Conservation (phyloP, 1,284 basidiomycete genomes). For the Ustilago esculenta region DNA sequence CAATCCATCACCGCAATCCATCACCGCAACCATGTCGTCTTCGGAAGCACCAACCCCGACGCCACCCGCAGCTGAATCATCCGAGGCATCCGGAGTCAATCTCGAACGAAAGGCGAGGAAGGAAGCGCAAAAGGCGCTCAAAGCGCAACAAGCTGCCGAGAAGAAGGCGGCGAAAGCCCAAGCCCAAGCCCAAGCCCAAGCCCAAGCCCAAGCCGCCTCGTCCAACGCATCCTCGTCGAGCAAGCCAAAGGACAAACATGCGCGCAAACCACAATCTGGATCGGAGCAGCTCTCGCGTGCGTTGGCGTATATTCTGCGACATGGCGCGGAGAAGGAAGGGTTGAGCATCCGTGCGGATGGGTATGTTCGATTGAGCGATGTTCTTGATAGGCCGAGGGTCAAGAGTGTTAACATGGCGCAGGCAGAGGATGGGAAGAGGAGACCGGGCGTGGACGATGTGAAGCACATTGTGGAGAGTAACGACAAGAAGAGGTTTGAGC, state of each 20-base stretch:
- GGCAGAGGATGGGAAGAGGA: conserved; percentile 9
- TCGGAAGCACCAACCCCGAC: not conserved
- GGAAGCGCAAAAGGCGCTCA: conserved; percentile 44
- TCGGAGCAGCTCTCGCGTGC: conserved; percentile 75
- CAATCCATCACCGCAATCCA: too few species aligned
- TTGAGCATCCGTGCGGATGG: conserved; percentile 81
- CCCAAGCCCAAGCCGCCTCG: conserved; percentile 1
- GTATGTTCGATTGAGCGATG: conserved; percentile 76
- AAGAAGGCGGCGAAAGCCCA: conserved; percentile 17
- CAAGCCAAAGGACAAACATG: not conserved
- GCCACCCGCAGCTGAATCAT: not conserved
- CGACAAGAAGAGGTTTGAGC: conserved; percentile 63
- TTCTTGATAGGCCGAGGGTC: conserved; percentile 50
- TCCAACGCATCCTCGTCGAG: conserved; percentile 4
- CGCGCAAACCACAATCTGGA: conserved; percentile 1
- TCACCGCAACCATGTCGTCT: conserved; percentile 8
- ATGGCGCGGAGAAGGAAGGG: conserved; percentile 80
- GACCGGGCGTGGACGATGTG: conserved; percentile 48
- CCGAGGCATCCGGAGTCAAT: conserved; percentile 3
- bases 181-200: conserved; percentile 2
- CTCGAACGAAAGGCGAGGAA: conserved; percentile 46
- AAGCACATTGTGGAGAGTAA: conserved; percentile 42
- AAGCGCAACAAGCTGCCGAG: conserved; percentile 28
- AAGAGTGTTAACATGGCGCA: conserved; percentile 55
- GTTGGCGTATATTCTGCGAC: conserved; percentile 83